phyloP scores from a whole-genome alignment of 1,284 basidiomycete genomes.

The Caloboletus inedulis region DNA sequence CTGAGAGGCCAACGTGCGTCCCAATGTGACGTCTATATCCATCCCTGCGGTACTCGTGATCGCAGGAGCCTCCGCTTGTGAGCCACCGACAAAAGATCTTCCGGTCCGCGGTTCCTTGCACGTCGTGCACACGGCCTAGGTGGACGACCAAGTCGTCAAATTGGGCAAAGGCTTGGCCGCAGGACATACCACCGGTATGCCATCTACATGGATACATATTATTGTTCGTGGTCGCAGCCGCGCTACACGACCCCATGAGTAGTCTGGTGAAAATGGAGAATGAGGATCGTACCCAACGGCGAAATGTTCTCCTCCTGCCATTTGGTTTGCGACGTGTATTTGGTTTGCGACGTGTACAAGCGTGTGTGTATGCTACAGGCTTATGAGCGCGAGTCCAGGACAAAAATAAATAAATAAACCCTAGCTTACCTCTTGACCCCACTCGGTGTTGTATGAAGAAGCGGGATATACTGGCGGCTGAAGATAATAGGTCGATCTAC shows the following conservation, averaged over 20 bases:
- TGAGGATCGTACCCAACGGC: neutral
- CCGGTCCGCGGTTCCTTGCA: neutral
- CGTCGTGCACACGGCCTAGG: neutral
- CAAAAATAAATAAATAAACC: neutral
- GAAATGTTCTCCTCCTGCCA: neutral
- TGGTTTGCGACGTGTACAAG: neutral
- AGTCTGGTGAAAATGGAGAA: neutral
- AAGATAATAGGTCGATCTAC: neutral
- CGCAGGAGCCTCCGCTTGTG: neutral
- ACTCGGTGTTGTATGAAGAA: neutral
- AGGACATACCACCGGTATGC: neutral
- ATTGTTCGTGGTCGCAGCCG: neutral
- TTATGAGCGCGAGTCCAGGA: neutral
- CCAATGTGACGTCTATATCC: constrained; percentile 5
- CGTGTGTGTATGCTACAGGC: constrained; percentile 4
- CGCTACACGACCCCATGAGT: constrained; percentile 7
- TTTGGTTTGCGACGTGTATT: too few species aligned
- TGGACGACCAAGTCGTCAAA: constrained; percentile 12
- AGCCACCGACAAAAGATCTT: constrained; percentile 8
- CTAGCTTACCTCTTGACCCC: constrained; percentile 6
- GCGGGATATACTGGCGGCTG: neutral
- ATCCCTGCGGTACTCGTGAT: neutral
- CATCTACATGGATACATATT: constrained; percentile 4
- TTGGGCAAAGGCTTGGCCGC: neutral
- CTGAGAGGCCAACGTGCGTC: neutral